A percentile compares a stretch with the other conserved stretches of the same genome.
Evolutionary conservation across 164 flowering plant genomes (phyloP).

Genomic region (Aristolochia contorta): DNA sequence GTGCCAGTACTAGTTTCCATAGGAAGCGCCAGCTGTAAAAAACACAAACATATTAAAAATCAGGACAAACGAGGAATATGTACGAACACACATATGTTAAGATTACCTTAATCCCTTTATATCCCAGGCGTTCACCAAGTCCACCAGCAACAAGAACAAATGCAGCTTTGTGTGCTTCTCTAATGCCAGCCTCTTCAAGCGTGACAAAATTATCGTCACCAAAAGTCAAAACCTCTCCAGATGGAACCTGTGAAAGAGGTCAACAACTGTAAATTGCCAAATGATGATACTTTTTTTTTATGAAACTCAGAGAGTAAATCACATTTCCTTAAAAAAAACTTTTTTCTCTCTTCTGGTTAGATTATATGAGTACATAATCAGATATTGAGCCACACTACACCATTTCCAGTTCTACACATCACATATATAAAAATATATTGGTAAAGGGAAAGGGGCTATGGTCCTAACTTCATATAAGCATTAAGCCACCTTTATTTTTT

Average conservation of each 20-base stretch:
- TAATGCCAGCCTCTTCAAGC: conserved; percentile 71
- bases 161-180: conserved; percentile 73
- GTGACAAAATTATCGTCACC: conserved; percentile 67
- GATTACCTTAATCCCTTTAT: conserved; percentile 90
- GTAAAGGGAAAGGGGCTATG: too few species aligned
- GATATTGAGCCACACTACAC: too few species aligned
- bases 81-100: neutral
- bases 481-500: too few species aligned
- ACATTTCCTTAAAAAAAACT: too few species aligned
- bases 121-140: conserved; percentile 98
- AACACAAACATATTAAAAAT: conserved; percentile 1
- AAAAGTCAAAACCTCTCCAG: conserved; percentile 66
- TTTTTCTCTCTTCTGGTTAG: too few species aligned
- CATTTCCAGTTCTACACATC: too few species aligned
- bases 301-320: neutral
- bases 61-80: neutral
- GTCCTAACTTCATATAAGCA: too few species aligned
- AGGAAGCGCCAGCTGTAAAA: conserved; percentile 84
- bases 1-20: conserved; percentile 66
- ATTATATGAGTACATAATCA: too few species aligned
- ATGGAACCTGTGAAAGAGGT: conserved; percentile 65
- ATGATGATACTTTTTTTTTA: too few species aligned
- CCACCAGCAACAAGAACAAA: conserved; percentile 99
- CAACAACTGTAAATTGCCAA: neutral
- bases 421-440: too few species aligned